Conservation (phyloP, 805 yeast species). For the Suhomyces kilbournensis region DNA sequence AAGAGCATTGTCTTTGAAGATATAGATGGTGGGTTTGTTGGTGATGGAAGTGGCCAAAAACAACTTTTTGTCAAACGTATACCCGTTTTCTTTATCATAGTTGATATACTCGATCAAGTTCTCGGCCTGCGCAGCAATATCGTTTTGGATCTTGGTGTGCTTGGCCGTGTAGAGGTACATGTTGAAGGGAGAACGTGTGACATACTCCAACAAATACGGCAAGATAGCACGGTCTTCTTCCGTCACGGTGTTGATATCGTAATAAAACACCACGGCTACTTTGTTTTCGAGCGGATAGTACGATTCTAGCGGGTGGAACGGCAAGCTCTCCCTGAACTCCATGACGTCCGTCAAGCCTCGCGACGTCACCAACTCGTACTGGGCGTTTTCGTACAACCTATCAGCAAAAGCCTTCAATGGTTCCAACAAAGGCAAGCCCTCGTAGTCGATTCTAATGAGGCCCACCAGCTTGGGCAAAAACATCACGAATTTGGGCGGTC, state of each 20-base stretch:
- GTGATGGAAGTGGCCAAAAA: constrained; percentile 52
- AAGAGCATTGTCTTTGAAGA: constrained; percentile 57
- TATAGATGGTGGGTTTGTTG: constrained; percentile 57
- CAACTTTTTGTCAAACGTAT: constrained; percentile 43
- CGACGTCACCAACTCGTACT: constrained; percentile 32
- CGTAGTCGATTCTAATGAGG: constrained; percentile 47
- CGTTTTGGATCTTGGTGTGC: constrained; percentile 38
- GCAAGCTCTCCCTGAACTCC: constrained; percentile 27
- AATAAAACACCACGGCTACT: constrained; percentile 53
- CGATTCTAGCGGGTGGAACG: constrained; percentile 28
- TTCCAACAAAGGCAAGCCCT: constrained; percentile 29
- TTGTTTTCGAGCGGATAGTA: constrained; percentile 39
- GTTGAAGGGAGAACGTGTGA: constrained; percentile 56
- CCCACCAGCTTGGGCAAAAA: constrained; percentile 51
- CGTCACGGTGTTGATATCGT: constrained; percentile 47
- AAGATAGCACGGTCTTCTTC: constrained; percentile 63
- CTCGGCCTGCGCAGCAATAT: constrained; percentile 41
- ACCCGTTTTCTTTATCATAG: constrained; percentile 33
- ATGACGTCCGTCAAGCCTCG: constrained; percentile 28
- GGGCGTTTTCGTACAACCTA: constrained; percentile 46
- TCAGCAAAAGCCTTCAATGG: constrained; percentile 43
- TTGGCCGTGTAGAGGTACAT: constrained; percentile 51
- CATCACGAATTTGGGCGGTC: constrained; percentile 44
- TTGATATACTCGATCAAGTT: constrained; percentile 44
- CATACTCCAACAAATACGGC: constrained; percentile 57